Evolutionary conservation across 345 rosid genomes (phyloP), one percentile per base, ranked within the genome.

Genomic region (Cardamine occulta): DNA sequence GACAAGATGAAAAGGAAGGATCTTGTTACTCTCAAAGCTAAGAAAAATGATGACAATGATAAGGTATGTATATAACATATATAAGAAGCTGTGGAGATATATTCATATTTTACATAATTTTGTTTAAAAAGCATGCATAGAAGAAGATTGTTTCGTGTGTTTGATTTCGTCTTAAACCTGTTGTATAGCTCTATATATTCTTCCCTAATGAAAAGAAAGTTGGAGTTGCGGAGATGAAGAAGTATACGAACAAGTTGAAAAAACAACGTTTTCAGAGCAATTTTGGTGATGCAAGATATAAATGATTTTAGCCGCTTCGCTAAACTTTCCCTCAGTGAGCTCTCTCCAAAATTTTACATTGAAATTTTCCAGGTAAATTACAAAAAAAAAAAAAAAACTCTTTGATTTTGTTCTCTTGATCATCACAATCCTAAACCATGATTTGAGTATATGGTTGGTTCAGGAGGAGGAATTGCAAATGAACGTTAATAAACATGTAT

Each of bases 1-100:
- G 91, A 91, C 10, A 83, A 80, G 82, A 86, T 90, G 91, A 87
- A 91, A 67, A 84, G 97, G 71, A 96, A 90, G 76, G 89, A 88
- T 81, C 95, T 86, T 10, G 79, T 81, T 34, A 84, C 89, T 74
- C 85, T 81, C 79, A 88, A 85, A 68, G 56, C 81, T 2, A 86
- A 85, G 82, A n/a, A n/a, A n/a, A n/a, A n/a, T n/a, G n/a, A n/a
- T n/a, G 67, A 72, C 79, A 79, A 39, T 34, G 93, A 87, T 73
- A 87, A 87, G 95, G 96, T 91, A 60, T 24, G 9, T 15, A 31
- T 15, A 54, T 26, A 8, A 23, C 45, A 26, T 0, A 9, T 55
- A 8, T 10, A 5, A 24, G 52, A 39, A 18, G 21, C 23, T 58
- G 15, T 31, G 15, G 26, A 29, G 3, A 8, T 8, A 48, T 28